These are phyloP conservation scores for Phytophthora uliginosa DNA, from an alignment of 352 stramenopile species.

Conservation along the genomic window DNA sequence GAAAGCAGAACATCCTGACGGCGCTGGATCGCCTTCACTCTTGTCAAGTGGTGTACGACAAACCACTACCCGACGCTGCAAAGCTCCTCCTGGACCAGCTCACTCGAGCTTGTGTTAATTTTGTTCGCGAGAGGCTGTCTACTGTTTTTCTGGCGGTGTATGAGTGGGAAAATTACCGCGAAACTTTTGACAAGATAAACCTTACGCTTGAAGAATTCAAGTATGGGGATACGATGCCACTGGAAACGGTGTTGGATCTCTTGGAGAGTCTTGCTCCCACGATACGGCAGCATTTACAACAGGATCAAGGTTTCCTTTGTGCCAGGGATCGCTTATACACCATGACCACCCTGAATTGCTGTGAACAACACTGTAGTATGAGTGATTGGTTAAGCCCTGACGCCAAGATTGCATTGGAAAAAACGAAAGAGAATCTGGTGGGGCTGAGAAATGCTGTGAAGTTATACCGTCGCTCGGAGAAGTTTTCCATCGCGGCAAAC, in stretches of 20 bases:
- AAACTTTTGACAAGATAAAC: background rate
- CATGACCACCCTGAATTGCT: constrained; percentile 4
- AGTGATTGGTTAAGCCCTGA: constrained; percentile 18
- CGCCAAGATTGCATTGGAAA: constrained; percentile 8
- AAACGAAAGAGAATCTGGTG: constrained; percentile 17
- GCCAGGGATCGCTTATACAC: constrained; percentile 1
- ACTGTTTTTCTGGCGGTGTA: constrained; percentile 15
- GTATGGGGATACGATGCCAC: background rate
- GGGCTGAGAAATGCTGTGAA: constrained; percentile 9
- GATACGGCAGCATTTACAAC: background rate
- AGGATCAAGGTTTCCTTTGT: background rate
- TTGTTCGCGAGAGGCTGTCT: constrained; percentile 15
- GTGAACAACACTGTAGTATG: background rate
- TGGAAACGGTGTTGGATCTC: background rate
- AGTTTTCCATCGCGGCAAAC: background rate
- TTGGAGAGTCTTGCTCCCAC: constrained; percentile 2
- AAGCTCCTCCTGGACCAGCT: constrained; percentile 15
- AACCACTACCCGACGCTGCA: constrained; percentile 6
- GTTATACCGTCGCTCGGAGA: background rate
- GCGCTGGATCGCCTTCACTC: background rate
- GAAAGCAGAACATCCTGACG: constrained; percentile 2
- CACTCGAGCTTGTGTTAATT: background rate
- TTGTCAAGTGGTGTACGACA: constrained; percentile 3
- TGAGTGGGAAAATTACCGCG: constrained; percentile 4
- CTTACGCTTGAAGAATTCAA: background rate